These are phyloP conservation scores for Podospora appendiculata DNA, from an alignment of 495 filamentous ascomycete genomes.

Conservation along the genomic window DNA sequence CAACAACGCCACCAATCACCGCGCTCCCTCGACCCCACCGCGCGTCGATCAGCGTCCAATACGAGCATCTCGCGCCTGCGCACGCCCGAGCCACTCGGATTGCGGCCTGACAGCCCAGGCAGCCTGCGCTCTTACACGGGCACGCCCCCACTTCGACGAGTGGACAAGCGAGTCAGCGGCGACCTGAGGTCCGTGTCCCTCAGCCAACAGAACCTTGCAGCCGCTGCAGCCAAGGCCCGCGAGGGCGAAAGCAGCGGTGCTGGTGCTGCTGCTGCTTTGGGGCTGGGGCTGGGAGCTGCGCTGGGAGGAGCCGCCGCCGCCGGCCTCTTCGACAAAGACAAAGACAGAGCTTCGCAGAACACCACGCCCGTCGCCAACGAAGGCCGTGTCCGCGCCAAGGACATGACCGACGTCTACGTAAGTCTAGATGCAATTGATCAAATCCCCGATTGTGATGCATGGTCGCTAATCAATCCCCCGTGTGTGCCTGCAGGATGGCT, in stretches of 20 bases:
- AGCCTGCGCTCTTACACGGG: constrained; percentile 41
- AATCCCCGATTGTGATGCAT: not conserved
- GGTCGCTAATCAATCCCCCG: constrained; percentile 1
- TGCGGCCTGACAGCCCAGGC: constrained; percentile 52
- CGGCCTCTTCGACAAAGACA: not conserved
- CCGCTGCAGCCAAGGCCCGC: constrained; percentile 14
- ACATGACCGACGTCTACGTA: constrained; percentile 93
- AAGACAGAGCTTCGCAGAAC: constrained; percentile 48
- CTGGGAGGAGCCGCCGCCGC: constrained; percentile 17
- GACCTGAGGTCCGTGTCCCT: constrained; percentile 69
- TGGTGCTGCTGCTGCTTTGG: constrained; percentile 9
- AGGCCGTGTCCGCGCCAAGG: constrained; percentile 72
- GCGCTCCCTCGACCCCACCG: constrained; percentile 26
- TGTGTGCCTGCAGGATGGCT: constrained; percentile 66
- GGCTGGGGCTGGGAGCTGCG: constrained; percentile 13
- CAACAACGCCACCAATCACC: constrained; percentile 15
- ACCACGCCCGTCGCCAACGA: constrained; percentile 76
- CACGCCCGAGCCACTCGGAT: constrained; percentile 45
- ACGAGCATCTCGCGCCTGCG: constrained; percentile 45
- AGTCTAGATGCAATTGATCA: constrained; percentile 32
- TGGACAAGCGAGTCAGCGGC: constrained; percentile 66
- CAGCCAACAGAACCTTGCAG: constrained; percentile 39
- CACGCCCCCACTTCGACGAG: constrained; percentile 63
- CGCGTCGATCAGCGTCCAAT: constrained; percentile 35
- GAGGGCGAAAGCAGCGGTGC: constrained; percentile 2